A percentile compares a stretch with the other conserved stretches of the same genome.
Conservation (phyloP, 176 grass and related monocot genomes). For the Zoysia pacifica region DNA sequence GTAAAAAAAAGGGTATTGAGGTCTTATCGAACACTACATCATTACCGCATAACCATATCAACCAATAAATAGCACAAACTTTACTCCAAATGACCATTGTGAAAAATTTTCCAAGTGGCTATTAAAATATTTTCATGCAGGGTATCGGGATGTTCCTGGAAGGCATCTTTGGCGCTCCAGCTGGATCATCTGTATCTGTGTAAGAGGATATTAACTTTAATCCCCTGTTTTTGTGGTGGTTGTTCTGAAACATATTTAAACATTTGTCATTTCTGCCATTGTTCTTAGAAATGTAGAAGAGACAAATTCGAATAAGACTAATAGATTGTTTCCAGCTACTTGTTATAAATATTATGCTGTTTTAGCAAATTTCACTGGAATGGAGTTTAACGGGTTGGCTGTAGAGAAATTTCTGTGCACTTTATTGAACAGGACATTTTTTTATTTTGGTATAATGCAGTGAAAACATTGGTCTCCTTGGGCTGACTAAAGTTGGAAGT, state of each 20-base stretch:
- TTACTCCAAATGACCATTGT: background rate
- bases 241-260: slow-evolving; percentile 1
- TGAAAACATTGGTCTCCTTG: slow-evolving; percentile 89
- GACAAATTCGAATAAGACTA: background rate
- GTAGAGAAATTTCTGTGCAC: background rate
- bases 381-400: slow-evolving; percentile 18
- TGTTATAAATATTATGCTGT: slow-evolving; percentile 4
- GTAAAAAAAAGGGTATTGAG: background rate
- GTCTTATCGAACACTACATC: background rate
- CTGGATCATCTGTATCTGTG: slow-evolving; percentile 89
- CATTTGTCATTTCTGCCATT: background rate
- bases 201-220: slow-evolving; percentile 44
- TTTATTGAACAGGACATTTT: slow-evolving; percentile 18
- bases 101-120: background rate
- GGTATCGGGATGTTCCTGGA: slow-evolving; percentile 90
- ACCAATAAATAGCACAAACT: background rate
- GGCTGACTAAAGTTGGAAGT: slow-evolving; percentile 91
- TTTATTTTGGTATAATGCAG: slow-evolving; percentile 51
- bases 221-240: background rate
- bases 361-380: slow-evolving; percentile 10
- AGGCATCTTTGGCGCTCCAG: slow-evolving; percentile 74
- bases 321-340: background rate
- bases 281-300: background rate
- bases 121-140: slow-evolving; percentile 46
- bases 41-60: background rate